Base-by-base conservation (phyloP, 2,329 filamentous ascomycete species). In the Monosporascus sp. region DNA sequence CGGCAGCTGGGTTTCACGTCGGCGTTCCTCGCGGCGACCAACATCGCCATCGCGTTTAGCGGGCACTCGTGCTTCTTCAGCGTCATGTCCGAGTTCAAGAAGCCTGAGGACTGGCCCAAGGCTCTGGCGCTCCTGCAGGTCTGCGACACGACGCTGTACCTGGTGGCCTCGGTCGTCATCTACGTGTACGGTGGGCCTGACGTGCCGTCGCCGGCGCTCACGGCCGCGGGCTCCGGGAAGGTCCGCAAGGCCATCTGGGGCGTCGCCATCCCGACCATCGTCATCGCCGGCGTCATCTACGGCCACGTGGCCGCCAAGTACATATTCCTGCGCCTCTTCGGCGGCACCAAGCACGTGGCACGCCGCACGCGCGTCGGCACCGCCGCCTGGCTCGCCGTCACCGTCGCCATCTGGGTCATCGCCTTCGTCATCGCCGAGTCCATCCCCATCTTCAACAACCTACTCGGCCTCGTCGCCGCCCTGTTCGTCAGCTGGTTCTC, bases 201-300 rank as follows among this genome's bases (percentile, higher is more conserved):
- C 9, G 84, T 90, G 2, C 74, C 77, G 2, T 84, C 82, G 1
- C 87, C 87, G 0, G 87, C 87, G 0, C 75, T 90, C 1, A 81
- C 83, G 7, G 83, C 83, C 6, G 80, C 85, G 7, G 75, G 77
- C 3, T 69, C 68, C 0, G 65, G 65, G 2, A 62, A 77, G 0
- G 70, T 89, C 47, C 75, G 79, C 22, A 88, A 88, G 63, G 71
- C 86, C 11, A 84, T 85, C 14, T 89, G 83, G 69, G 85, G 83
- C 24, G 73, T 89, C 54, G 86, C 86, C 0, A 75, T 86, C 2
- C 85, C 85, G 2, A 88, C 84, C 2, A 89, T 89, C 53, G 73
- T 89, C 47, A 81, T 90, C 48, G 83, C 85, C 0, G 87, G 86
- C 50, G 84, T 88, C 6, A 85, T 90, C 57, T 85, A 87, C 63